Evolutionary conservation across 805 yeast genomes (phyloP), one percentile per base, ranked within the genome.

Genomic region (Wickerhamiella domercqiae): DNA sequence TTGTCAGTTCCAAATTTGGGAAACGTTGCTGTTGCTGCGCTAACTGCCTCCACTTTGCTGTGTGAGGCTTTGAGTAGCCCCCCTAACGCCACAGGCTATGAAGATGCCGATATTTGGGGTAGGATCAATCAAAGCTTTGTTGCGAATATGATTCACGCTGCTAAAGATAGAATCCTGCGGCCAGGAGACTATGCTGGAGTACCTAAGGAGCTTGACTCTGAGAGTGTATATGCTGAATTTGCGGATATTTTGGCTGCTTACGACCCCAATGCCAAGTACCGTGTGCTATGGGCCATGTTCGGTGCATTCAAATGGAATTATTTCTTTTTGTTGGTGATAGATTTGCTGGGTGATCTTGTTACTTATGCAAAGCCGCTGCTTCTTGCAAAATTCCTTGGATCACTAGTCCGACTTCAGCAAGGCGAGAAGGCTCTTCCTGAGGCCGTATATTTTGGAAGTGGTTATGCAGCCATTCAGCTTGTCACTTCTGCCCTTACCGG

Each of bases 281-380:
- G 43, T 3, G 43, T 42, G 7, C 11, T 42, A 5, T 22, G 32
- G 32, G 31, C 45, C 2, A 26, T 42, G 16, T 14, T 39, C 14
- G 24, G 29, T 21, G 24, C 30, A 7, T 34, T 19, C 22, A 21
- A 28, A 3, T 20, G 33, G 21, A 30, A 30, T 9, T 19, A 37
- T 26, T 3, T 36, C 16, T 28, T 36, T 16, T 9, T 39, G 29
- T 21, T 40, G 5, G 7, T 20, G 6, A 30, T 36, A 4, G 21
- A 22, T 16, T 20, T 39, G 11, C 14, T 34, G 7, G 32, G 32
- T 3, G 41, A 43, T 13, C 20, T 46, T 15, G 22, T 44, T 11
- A 34, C 41, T 3, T 46, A 46, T 28, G 13, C 34, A 7, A 38
- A 45, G n/a, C 48, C 50, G 7, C 17, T 35, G 2, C 21, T 45